phyloP scores from a whole-genome alignment of 352 stramenopile species.

The Globisporangium nagaii region DNA sequence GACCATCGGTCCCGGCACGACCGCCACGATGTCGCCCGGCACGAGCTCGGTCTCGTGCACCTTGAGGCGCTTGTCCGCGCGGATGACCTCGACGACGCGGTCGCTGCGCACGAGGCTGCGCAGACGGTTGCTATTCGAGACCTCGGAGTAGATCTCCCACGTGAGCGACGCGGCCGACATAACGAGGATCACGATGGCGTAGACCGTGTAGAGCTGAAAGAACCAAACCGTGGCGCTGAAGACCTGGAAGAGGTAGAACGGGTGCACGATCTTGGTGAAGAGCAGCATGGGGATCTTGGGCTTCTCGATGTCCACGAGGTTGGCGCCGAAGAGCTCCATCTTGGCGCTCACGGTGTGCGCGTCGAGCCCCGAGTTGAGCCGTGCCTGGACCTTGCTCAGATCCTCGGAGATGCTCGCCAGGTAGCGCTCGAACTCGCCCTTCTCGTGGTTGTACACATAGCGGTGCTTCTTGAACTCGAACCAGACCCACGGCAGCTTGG shows the following conservation, averaged over 20 bases:
- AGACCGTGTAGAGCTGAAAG: slow-evolving; percentile 53
- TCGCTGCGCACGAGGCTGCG: slow-evolving; percentile 44
- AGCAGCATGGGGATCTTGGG: slow-evolving; percentile 29
- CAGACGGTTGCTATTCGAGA: slow-evolving; percentile 56
- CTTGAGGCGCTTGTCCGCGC: slow-evolving; percentile 33
- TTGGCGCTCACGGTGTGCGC: slow-evolving; percentile 7
- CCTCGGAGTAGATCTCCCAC: slow-evolving; percentile 64
- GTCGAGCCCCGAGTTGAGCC: slow-evolving; percentile 26
- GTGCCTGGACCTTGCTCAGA: slow-evolving; percentile 12
- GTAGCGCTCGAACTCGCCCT: slow-evolving; percentile 45
- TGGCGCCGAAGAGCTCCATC: slow-evolving; percentile 34
- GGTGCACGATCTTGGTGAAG: slow-evolving; percentile 62
- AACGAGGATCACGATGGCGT: slow-evolving; percentile 53
- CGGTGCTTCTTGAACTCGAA: slow-evolving; percentile 72
- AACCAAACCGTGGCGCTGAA: slow-evolving; percentile 62
- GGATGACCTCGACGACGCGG: slow-evolving; percentile 25
- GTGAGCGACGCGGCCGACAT: slow-evolving; percentile 55
- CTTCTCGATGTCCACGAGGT: slow-evolving; percentile 35
- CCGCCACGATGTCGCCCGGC: slow-evolving; percentile 58
- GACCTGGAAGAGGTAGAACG: slow-evolving; percentile 80
- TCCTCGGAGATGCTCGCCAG: slow-evolving; percentile 28
- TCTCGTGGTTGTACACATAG: slow-evolving; percentile 51
- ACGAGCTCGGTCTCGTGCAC: slow-evolving; percentile 58
- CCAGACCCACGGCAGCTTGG: slow-evolving; percentile 35
- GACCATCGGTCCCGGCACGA: slow-evolving; percentile 51